Conservation (phyloP, 164 flowering plant genomes). For the Liriodendron chinense region DNA sequence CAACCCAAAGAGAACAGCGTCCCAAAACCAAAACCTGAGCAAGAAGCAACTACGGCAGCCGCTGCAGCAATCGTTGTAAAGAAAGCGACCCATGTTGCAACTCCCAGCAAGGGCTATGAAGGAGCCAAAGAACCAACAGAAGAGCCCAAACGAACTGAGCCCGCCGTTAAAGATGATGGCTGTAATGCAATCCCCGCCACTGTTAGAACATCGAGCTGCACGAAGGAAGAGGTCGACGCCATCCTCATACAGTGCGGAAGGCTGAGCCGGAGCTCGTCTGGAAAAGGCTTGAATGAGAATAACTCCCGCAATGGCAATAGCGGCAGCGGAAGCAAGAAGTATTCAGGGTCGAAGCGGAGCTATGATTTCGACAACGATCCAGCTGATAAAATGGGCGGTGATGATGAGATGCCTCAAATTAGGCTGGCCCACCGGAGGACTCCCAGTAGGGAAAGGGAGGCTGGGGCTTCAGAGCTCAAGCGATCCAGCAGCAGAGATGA, state of each 20-base stretch:
- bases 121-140: constrained; percentile 17
- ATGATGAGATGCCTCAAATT: constrained; percentile 3
- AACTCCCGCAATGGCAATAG: not conserved
- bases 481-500: constrained; percentile 66
- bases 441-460: constrained; percentile 74
- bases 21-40: constrained; percentile 48
- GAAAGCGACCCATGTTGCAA: not conserved
- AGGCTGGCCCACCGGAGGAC: constrained; percentile 57
- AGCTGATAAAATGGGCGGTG: constrained; percentile 10
- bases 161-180: not conserved
- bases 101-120: constrained; percentile 30
- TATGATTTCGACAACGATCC: constrained; percentile 59
- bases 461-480: constrained; percentile 24
- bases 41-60: constrained; percentile 23
- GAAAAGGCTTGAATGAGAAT: constrained; percentile 23
- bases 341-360: constrained; percentile 84
- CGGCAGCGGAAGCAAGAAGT: constrained; percentile 33
- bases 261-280: constrained; percentile 87
- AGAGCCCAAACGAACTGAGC: not conserved
- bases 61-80: not conserved
- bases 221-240: constrained; percentile 88
- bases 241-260: constrained; percentile 91
- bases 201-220: constrained; percentile 82
- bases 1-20: constrained; percentile 6
- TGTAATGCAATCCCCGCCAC: constrained; percentile 3